Conservation (phyloP, 768 basidiomycete species). For the Suillus weaverae region DNA sequence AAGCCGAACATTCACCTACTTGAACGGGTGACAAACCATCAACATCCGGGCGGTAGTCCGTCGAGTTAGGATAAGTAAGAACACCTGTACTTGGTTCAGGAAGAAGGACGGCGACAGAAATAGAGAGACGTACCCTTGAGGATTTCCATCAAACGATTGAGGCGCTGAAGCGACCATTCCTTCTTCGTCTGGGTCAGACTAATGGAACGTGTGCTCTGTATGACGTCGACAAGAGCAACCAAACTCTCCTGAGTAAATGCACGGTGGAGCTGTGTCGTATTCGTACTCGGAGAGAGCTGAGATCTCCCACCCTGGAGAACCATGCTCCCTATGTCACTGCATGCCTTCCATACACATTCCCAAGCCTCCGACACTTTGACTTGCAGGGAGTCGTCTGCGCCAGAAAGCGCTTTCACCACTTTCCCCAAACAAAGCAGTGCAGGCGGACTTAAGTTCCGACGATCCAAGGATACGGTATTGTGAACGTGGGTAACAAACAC, state of each 20-base stretch:
- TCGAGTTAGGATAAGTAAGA: constrained; percentile 77
- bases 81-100: constrained; percentile 45
- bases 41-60: constrained; percentile 87
- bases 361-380: constrained; percentile 47
- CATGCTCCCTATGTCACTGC: constrained; percentile 63
- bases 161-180: constrained; percentile 67
- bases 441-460: constrained; percentile 73
- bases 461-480: constrained; percentile 66
- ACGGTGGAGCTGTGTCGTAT: constrained; percentile 12
- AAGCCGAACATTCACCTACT: constrained; percentile 38
- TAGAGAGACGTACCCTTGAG: constrained; percentile 56
- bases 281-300: constrained; percentile 15
- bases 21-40: constrained; percentile 81
- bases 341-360: constrained; percentile 68
- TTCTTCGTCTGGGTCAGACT: constrained; percentile 44
- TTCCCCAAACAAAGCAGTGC: constrained; percentile 83
- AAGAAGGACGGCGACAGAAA: not conserved
- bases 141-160: constrained; percentile 72
- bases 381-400: constrained; percentile 30
- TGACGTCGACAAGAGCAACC: constrained; percentile 74
- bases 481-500: constrained; percentile 73
- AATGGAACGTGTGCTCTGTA: constrained; percentile 57
- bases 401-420: constrained; percentile 61
- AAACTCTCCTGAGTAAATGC: constrained; percentile 71
- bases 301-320: constrained; percentile 35